Conservation (phyloP, 164 flowering plant species). For the Stephania japonica region DNA sequence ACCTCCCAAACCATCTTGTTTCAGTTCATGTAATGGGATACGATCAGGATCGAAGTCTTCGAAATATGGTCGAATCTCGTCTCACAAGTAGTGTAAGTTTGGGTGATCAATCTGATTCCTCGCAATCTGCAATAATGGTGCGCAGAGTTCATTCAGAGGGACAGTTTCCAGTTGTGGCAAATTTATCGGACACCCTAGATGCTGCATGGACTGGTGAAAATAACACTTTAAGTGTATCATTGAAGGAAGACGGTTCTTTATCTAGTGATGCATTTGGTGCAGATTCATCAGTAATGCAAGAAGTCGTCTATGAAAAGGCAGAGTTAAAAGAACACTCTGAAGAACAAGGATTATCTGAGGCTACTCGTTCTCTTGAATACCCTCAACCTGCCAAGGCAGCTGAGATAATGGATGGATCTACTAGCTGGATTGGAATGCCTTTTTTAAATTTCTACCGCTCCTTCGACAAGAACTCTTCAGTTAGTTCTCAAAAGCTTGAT, state of each 20-base stretch:
- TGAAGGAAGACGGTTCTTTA: constrained; percentile 24
- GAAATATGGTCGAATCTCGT: constrained; percentile 17
- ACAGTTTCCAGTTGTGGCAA: constrained; percentile 42
- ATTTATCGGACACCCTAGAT: constrained; percentile 81
- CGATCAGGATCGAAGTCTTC: constrained; percentile 17
- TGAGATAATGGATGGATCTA: constrained; percentile 50
- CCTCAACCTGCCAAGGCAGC: constrained; percentile 27
- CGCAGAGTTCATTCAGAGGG: constrained; percentile 63
- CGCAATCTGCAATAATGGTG: constrained; percentile 31
- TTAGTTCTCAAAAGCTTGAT: constrained; percentile 46
- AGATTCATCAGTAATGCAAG: constrained; percentile 27
- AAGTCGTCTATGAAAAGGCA: constrained; percentile 22
- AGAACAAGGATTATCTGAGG: constrained; percentile 29
- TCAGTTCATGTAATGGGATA: constrained; percentile 14
- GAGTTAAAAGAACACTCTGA: constrained; percentile 37
- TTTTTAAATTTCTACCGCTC: constrained; percentile 59
- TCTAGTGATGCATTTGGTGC: constrained; percentile 26
- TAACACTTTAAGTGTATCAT: constrained; percentile 27
- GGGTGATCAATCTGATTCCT: constrained; percentile 27
- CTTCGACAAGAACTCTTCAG: constrained; percentile 46
- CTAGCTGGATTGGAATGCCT: constrained; percentile 63
- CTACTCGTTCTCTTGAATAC: constrained; percentile 25
- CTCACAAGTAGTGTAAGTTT: constrained; percentile 16
- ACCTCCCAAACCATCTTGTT: constrained; percentile 16
- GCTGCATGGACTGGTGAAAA: constrained; percentile 94